A percentile compares a stretch with the other conserved stretches of the same genome.
Evolutionary conservation across 176 grass and related monocot genomes (phyloP).

Genomic region (Rhynchospora pubera): DNA sequence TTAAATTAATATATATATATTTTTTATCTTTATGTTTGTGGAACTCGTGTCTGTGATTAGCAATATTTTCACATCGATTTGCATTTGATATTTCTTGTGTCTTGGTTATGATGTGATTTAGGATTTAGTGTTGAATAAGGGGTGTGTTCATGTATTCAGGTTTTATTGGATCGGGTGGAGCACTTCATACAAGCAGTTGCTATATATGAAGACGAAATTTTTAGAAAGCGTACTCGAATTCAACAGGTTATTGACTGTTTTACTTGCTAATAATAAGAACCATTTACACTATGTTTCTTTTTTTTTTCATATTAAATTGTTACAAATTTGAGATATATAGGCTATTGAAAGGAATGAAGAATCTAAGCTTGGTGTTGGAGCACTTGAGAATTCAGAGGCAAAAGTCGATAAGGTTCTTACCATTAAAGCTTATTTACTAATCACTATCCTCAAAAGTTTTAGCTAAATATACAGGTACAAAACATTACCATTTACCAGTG

Average conservation of each 20-base stretch:
- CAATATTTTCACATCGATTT: background rate
- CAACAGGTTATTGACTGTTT: conserved; percentile 58
- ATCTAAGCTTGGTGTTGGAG: conserved; percentile 46
- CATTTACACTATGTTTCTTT: conserved; percentile 6
- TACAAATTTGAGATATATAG: conserved; percentile 37
- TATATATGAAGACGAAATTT: conserved; percentile 91
- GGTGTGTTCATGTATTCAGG: conserved; percentile 25
- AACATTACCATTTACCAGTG: background rate
- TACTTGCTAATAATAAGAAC: conserved; percentile 14
- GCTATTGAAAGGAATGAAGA: conserved; percentile 76
- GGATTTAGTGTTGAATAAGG: background rate
- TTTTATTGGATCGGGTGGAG: conserved; percentile 82
- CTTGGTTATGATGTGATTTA: background rate
- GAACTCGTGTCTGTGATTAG: background rate
- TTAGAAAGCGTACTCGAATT: conserved; percentile 86
- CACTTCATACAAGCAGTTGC: conserved; percentile 90
- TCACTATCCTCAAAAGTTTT: background rate
- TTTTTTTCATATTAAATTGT: background rate
- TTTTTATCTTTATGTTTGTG: background rate
- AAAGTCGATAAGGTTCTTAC: conserved; percentile 52
- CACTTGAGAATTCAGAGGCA: conserved; percentile 49
- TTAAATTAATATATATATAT: background rate
- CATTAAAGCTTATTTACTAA: conserved; percentile 5
- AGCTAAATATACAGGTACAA: background rate
- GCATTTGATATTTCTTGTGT: background rate